Evolutionary conservation across 495 filamentous ascomycete genomes (phyloP).

Genomic region (Penicillium psychrofluorescens): DNA sequence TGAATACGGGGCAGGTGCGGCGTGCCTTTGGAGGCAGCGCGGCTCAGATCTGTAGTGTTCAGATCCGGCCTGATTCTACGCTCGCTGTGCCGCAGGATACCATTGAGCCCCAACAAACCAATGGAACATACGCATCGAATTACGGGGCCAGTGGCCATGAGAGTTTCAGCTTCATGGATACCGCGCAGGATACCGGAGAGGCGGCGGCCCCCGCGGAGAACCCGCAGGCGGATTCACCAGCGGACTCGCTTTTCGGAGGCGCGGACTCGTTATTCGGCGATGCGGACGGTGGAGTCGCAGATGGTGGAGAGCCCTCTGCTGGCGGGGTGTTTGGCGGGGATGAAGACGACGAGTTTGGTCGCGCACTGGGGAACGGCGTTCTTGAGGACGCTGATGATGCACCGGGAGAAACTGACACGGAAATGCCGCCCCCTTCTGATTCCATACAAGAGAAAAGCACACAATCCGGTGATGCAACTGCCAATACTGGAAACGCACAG

Average conservation of each 20-base stretch:
- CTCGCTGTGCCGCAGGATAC: constrained; percentile 68
- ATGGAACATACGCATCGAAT: constrained; percentile 64
- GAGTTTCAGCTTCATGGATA: constrained; percentile 38
- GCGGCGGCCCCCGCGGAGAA: constrained; percentile 23
- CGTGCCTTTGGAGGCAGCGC: constrained; percentile 69
- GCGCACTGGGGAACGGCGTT: constrained; percentile 62
- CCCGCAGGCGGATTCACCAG: constrained; percentile 55
- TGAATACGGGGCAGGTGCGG: constrained; percentile 75
- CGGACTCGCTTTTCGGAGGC: constrained; percentile 59
- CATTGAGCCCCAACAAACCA: constrained; percentile 45
- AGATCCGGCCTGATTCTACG: constrained; percentile 71
- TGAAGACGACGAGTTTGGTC: constrained; percentile 81
- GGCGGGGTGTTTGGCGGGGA: constrained; percentile 58
- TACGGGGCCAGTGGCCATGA: constrained; percentile 37
- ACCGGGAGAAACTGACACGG: constrained; percentile 25
- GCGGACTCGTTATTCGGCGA: constrained; percentile 72
- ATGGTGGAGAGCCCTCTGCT: constrained; percentile 47
- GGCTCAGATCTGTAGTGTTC: constrained; percentile 80
- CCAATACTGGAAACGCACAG: constrained; percentile 7
- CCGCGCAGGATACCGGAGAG: constrained; percentile 32
- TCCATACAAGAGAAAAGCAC: background rate
- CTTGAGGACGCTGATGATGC: constrained; percentile 31
- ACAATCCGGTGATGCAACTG: background rate
- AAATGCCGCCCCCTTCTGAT: background rate
- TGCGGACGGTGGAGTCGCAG: constrained; percentile 51